Base-by-base conservation (phyloP, 768 basidiomycete species). In the Phylloporus scabripes region DNA sequence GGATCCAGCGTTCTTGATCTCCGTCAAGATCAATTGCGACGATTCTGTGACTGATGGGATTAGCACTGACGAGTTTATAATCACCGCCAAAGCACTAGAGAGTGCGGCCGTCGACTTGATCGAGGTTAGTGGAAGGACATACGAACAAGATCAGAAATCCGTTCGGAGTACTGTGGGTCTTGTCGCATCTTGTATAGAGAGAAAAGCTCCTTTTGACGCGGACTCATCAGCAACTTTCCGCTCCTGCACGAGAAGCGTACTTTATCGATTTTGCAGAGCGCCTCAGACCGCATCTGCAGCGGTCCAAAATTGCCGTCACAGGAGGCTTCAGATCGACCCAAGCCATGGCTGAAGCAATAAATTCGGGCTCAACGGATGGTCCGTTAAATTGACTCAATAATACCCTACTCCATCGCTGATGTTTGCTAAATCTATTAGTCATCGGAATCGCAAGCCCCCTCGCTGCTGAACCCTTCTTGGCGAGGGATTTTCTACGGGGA, bases 61-160 rank as follows among this genome's bases (percentile, higher is more conserved):
- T 26, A 52, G 50, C 15, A 44, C 40, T 5, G 65, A 71, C 15
- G 73, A 75, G 49, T 61, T 62, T 10, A 59, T 60, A 21, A 28
- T 48, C 15, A 62, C 67, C 0, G 66, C 65, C 34, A 45, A 57
- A 29, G 48, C 63, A 41, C 60, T 74, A 39, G 74, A 75, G 51
- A 52, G 42, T 3, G 56, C 53, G 0, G 61, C 63, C 4, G 59
- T 74, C 9, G 72, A 75, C 50, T 52, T 75, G 46, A 69, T 74
- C 21, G 73, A 74, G 51, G 60, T 74, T 41, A 69, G 63, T 5
- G 72, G 72, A n/a, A 67, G 70, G 17, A 66, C 63, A 0, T 73
- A 72, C 46, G 68, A 72, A 40, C 55, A 50, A 28, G 55, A n/a
- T 6, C 18, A 33, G 6, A 29, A 38, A 46, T 1, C n/a, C 8